A percentile compares a stretch with the other conserved stretches of the same genome.
Conservation (phyloP, 2,329 filamentous ascomycete genomes). For the Akanthomyces uredinophilus region DNA sequence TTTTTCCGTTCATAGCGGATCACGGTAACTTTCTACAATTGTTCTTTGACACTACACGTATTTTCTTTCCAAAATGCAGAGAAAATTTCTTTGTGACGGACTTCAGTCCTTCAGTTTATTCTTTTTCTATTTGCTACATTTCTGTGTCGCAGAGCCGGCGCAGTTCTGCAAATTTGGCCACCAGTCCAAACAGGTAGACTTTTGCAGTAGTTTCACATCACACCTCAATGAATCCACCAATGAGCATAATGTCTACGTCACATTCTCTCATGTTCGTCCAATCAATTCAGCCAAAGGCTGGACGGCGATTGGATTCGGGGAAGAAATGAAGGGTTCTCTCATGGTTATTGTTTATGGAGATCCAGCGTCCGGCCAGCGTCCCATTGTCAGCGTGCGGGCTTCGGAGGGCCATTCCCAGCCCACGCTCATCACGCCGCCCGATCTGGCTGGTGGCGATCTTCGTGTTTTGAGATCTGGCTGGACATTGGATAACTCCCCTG, state of each 20-base stretch:
- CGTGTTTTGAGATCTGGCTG: slow-evolving; percentile 17
- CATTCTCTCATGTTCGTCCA: slow-evolving; percentile 11
- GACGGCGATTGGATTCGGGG: slow-evolving; percentile 19
- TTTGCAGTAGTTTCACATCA: slow-evolving; percentile 19
- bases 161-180: slow-evolving; percentile 20
- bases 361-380: slow-evolving; percentile 11
- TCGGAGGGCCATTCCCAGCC: slow-evolving; percentile 15
- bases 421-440: neutral
- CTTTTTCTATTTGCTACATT: neutral
- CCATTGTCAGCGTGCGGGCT: slow-evolving; percentile 18
- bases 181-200: slow-evolving; percentile 15
- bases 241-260: slow-evolving; percentile 19
- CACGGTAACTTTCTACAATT: too few relatives aligned
- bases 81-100: too few relatives aligned
- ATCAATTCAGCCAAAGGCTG: slow-evolving; percentile 14
- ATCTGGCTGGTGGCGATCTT: slow-evolving; percentile 13
- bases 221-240: slow-evolving; percentile 18
- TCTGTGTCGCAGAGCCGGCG: slow-evolving; percentile 9
- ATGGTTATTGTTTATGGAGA: slow-evolving; percentile 22
- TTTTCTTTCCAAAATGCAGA: neutral
- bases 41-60: neutral
- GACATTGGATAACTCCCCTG: neutral
- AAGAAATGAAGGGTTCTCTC: slow-evolving; percentile 18
- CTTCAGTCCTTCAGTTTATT: neutral
- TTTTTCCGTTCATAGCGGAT: too few relatives aligned